Base-by-base conservation (phyloP, 1,139 yeast genomes). In the Arxiozyma slooffiae region DNA sequence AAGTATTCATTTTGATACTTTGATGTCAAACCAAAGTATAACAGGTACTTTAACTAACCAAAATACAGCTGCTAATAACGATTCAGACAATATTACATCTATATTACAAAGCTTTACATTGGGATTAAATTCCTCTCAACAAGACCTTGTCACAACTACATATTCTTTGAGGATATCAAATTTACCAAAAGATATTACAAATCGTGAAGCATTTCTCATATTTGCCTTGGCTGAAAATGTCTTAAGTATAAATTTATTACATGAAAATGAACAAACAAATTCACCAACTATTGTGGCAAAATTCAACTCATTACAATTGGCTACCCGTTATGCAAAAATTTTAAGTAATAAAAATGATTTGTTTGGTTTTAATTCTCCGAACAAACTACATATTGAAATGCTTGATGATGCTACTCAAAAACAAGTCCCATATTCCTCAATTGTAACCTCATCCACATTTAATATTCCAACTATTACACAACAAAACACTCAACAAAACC, bases 221-320 rank as follows among this genome's bases (percentile, higher is more conserved):
- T 90, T 90, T 64, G 78, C 96, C 7, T 74, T 90, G 57, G 95
- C 95, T 20, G 74, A 77, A 52, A 95, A 87, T 59, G 87, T 85
- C 57, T 65, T 81, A 38, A 68, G 72, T 56, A 75, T 85, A 48
- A 95, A 86, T 57, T 67, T 87, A 48, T 70, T 71, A 47, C 46
- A 48, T 30, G 30, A 11, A 17, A 57, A 18, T 52, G 57, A 41
- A 57, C 60, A 36, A 6, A 11, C 18, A 9, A 23, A 17, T 14
- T 7, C 47, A n/a, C 67, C 38, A 1, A 71, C 73, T 37, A 72
- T 83, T 38, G 70, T 72, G 53, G 95, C 92, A 6, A 80, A 74
- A 60, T 86, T 88, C 70, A 78, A 76, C 57, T 77, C 82, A 47
- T 64, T 78, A 47, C 76, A 77, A 54, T 75, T 87, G 42, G 92